Base-by-base conservation (phyloP, 495 filamentous ascomycete genomes). In the Cudoniella acicularis region DNA sequence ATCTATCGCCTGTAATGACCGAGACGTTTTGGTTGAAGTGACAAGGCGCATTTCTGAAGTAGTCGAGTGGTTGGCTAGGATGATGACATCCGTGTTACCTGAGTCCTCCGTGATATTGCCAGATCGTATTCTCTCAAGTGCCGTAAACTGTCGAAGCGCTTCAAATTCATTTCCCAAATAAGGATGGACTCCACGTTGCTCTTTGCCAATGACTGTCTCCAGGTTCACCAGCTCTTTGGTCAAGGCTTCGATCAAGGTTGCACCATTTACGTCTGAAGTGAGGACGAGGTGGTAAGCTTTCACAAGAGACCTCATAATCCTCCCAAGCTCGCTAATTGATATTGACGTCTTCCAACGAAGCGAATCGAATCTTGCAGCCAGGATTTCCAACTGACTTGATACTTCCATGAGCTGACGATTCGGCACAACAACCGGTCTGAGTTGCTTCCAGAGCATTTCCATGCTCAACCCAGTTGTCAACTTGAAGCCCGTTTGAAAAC, bases 391-490 rank as follows among this genome's bases (percentile, higher is more conserved):
- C 16, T 82, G 73, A 10, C 82, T 59, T 26, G 82, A 71, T 22
- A 79, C 81, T 3, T 88, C 83, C 4, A 77, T 73, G 11, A 63
- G 57, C 11, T 68, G 57, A 40, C 69, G 66, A 1, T 68, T 64
- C 1, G 57, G 21, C 8, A 80, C 72, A 1, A 77, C 73, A 30
- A 72, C 66, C 11, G 92, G 91, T 63, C 84, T 80, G 63, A 93
- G 83, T 0, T 71, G 61, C 40, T 79, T 79, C 94, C 94, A 98
- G 0, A 98, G 77, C 23, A 71, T 72, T 67, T 96, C 90, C 90
- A 98, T 96, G 60, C 83, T 86, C 17, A 91, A 78, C 1, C 92
- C 92, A 1, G 84, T 92, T 0, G 75, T 82, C 6, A 94, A 73
- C 46, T 85, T 82, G 65, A 83, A 83, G 1, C 73, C 77, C 11